These are phyloP conservation scores for Mucuna pruriens DNA, from an alignment of 306 rosid species.

Conservation along the genomic window DNA sequence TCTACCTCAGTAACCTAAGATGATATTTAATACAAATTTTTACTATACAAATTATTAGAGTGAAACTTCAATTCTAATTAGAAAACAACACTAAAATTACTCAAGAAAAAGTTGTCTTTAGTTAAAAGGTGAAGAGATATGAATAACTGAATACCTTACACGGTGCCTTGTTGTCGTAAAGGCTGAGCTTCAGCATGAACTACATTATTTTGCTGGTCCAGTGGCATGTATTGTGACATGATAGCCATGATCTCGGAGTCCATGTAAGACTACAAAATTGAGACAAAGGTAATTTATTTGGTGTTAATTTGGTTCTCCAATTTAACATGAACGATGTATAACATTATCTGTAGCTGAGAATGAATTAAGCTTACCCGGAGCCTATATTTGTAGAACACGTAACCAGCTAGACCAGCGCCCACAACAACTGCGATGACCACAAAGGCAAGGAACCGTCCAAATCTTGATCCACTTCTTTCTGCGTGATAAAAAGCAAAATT, in stretches of 20 bases:
- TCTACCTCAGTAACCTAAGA: background rate
- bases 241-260: constrained; percentile 96
- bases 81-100: background rate
- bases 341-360: background rate
- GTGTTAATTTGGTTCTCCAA: constrained; percentile 24
- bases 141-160: constrained; percentile 49
- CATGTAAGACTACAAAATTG: constrained; percentile 77
- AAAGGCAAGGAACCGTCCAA: constrained; percentile 57
- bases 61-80: background rate
- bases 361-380: constrained; percentile 69
- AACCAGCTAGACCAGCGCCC: constrained; percentile 71
- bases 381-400: constrained; percentile 90
- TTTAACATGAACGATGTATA: background rate
- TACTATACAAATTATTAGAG: background rate
- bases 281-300: background rate
- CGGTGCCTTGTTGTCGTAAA: constrained; percentile 58
- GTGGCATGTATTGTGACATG: constrained; percentile 98
- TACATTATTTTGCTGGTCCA: constrained; percentile 68
- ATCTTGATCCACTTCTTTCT: constrained; percentile 77
- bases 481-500: constrained; percentile 33
- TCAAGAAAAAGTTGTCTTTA: background rate
- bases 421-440: constrained; percentile 66
- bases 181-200: constrained; percentile 69
- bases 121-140: constrained; percentile 13
- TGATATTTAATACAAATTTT: background rate